These are phyloP conservation scores for Phoma sp. DNA, from an alignment of 2,329 filamentous ascomycete genomes.

Conservation along the genomic window DNA sequence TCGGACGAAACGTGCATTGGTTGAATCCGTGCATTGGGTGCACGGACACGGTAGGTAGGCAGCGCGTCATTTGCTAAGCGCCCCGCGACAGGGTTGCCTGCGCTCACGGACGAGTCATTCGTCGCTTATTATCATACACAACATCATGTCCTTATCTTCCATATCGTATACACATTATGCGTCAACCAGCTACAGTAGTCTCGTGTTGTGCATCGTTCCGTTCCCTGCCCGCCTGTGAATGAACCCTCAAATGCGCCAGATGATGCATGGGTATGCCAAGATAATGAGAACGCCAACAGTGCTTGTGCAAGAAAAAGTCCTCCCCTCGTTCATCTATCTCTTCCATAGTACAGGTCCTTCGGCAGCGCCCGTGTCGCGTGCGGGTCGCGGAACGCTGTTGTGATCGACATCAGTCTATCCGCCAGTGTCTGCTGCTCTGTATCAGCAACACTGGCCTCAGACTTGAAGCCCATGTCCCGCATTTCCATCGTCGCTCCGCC, in stretches of 20 bases:
- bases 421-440: constrained; percentile 53
- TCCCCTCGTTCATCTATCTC: constrained; percentile 12
- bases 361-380: constrained; percentile 23
- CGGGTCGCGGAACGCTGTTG: constrained; percentile 38
- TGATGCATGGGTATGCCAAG: constrained; percentile 22
- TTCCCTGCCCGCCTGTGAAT: not conserved
- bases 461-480: constrained; percentile 42
- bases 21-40: too few species aligned
- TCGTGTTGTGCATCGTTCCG: not conserved
- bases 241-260: not conserved
- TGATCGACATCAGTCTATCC: constrained; percentile 46
- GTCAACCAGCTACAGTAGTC: not conserved
- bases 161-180: constrained; percentile 4
- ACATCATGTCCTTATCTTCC: not conserved
- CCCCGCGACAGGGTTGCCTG: constrained; percentile 10
- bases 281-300: constrained; percentile 10
- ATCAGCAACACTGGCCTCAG: constrained; percentile 43
- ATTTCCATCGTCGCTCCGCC: constrained; percentile 36
- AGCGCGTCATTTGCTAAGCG: constrained; percentile 34
- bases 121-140: not conserved
- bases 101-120: constrained; percentile 19
- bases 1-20: too few species aligned
- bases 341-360: constrained; percentile 21
- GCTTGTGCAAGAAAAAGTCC: not conserved
- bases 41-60: too few species aligned